These are phyloP conservation scores for Macrolepiota dolichaula DNA, from an alignment of 768 basidiomycete genomes.

Conservation along the genomic window DNA sequence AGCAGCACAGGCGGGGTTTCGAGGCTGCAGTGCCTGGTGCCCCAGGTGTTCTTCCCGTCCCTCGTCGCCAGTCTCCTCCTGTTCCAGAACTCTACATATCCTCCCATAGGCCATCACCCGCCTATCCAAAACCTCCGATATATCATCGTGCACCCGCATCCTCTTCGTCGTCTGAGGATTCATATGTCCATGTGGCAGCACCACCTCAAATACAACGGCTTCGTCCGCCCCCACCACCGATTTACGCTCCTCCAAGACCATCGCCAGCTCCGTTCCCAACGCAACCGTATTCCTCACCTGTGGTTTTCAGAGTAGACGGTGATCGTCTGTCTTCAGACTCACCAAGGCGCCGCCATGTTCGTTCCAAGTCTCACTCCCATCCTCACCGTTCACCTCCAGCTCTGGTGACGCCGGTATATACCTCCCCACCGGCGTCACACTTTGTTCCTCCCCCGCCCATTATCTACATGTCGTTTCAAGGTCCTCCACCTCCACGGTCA, in stretches of 20 bases:
- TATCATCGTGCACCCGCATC: constrained; percentile 8
- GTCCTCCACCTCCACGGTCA: constrained; percentile 16
- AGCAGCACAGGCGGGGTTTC: constrained; percentile 31
- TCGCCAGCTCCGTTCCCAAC: constrained; percentile 11
- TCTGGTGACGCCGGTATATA: constrained; percentile 9
- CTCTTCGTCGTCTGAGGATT: constrained; percentile 21
- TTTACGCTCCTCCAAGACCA: constrained; percentile 16
- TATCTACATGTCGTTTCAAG: constrained; percentile 22
- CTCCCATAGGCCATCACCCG: background rate
- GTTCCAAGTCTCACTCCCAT: constrained; percentile 8
- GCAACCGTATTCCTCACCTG: background rate
- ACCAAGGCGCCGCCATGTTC: constrained; percentile 1
- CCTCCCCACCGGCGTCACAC: constrained; percentile 16
- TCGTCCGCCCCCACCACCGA: constrained; percentile 17
- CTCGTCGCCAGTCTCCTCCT: constrained; percentile 10
- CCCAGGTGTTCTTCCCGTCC: constrained; percentile 8
- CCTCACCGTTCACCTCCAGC: constrained; percentile 8
- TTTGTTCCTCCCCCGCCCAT: constrained; percentile 22
- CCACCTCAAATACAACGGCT: constrained; percentile 16
- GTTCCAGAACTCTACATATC: constrained; percentile 14
- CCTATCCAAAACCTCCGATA: constrained; percentile 3
- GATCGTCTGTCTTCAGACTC: background rate
- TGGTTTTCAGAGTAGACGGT: background rate
- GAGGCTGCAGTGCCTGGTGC: constrained; percentile 19
- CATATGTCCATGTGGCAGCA: constrained; percentile 19